A percentile compares a stretch with the other conserved stretches of the same genome.
phyloP scores from a whole-genome alignment of 352 stramenopile species.

The Phytophthora palmivora region DNA sequence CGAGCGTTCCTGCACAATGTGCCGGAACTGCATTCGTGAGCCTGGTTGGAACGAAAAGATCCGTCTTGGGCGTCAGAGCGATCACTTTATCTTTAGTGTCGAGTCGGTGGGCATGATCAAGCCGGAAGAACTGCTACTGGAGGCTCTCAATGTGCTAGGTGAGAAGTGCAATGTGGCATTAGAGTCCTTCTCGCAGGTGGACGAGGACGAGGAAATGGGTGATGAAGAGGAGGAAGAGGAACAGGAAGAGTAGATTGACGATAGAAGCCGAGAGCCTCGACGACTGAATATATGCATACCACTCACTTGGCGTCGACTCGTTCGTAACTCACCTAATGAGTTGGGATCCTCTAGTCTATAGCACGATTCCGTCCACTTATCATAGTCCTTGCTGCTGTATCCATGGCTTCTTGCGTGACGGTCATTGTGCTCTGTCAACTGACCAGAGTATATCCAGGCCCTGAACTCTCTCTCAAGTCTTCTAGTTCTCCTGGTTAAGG shows the following conservation, averaged over 20 bases:
- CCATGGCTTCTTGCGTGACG: conserved; percentile 9
- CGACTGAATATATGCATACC: conserved; percentile 43
- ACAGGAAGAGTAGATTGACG: conserved; percentile 58
- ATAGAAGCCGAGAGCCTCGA: conserved; percentile 30
- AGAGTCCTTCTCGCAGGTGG: conserved; percentile 74
- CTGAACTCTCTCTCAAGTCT: not conserved
- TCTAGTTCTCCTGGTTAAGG: conserved; percentile 69
- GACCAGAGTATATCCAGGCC: conserved; percentile 9
- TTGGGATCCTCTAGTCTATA: conserved; percentile 9
- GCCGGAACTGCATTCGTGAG: conserved; percentile 95
- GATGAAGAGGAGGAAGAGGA: conserved; percentile 54
- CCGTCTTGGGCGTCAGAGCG: conserved; percentile 89
- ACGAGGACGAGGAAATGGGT: conserved; percentile 60
- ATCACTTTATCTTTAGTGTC: conserved; percentile 97
- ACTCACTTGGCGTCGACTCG: not conserved
- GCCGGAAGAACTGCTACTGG: conserved; percentile 77
- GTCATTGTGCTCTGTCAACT: conserved; percentile 2
- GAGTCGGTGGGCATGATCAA: conserved; percentile 90
- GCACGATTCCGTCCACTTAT: conserved; percentile 11
- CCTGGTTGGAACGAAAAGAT: conserved; percentile 89
- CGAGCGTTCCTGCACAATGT: conserved; percentile 95
- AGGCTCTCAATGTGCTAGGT: conserved; percentile 81
- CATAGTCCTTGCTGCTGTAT: not conserved
- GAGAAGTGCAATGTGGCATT: conserved; percentile 88
- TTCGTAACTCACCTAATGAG: not conserved